Conservation (phyloP, 495 filamentous ascomycete genomes). For the Aspergillus incahuasiensis region DNA sequence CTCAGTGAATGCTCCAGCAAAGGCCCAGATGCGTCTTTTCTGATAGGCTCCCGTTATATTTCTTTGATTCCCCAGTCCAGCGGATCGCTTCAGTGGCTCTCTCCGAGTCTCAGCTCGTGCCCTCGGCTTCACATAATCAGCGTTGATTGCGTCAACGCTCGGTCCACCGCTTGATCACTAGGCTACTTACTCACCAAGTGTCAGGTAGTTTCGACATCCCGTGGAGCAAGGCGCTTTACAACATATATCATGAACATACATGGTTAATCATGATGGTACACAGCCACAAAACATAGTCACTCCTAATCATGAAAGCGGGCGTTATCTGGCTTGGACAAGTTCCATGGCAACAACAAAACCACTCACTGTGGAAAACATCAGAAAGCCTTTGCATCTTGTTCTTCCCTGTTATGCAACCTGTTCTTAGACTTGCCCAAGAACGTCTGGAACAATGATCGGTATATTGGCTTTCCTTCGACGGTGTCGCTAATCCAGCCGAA, state of each 20-base stretch:
- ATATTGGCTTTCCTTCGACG: constrained; percentile 48
- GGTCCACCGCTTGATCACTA: neutral
- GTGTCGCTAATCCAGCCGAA: constrained; percentile 48
- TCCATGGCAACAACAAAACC: no score
- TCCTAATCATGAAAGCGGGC: neutral
- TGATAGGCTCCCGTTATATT: constrained; percentile 21
- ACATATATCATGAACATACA: neutral
- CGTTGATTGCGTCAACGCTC: constrained; percentile 7
- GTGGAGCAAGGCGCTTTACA: no score
- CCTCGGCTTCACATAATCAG: neutral
- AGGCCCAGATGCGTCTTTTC: constrained; percentile 13
- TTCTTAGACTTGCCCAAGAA: constrained; percentile 35
- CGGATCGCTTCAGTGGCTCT: constrained; percentile 18
- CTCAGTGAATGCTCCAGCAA: constrained; percentile 6
- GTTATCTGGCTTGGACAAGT: neutral
- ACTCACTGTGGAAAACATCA: no score
- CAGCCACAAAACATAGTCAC: neutral
- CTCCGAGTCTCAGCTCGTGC: constrained; percentile 10
- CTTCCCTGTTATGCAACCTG: constrained; percentile 17
- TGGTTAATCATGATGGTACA: neutral
- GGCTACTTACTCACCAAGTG: neutral
- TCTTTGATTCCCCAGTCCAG: constrained; percentile 16
- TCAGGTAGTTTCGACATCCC: neutral
- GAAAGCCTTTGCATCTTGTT: neutral
- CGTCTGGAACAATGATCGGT: constrained; percentile 37